Evolutionary conservation across 441 rosid species (phyloP), one percentile per base, ranked within the genome.

Genomic region (Eruca vesicaria): DNA sequence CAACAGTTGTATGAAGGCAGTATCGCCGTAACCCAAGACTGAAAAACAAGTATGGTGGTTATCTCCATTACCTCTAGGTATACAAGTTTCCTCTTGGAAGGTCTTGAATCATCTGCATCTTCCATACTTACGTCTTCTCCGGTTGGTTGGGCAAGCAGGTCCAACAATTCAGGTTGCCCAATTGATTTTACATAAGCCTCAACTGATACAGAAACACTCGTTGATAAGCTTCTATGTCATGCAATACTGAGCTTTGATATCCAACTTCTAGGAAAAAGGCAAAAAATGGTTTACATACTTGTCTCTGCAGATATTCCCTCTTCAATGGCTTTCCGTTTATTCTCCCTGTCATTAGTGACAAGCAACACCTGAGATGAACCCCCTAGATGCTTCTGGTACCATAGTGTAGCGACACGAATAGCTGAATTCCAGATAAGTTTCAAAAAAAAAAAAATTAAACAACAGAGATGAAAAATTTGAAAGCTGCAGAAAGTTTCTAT

Each of bases 361-460:
- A 96, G 99, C 52, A 96, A 72, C 82, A 94, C 90, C 74, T 80
- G 82, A 36, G 88, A 81, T 56, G 85, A 64, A 73, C 52, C 86
- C 29, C 93, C 91, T 56, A 96, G 96, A 92, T 96, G 99, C 82
- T 75, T 87, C 83, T 89, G 95, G 83, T 96, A 96, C 99, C 98
- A 94, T 48, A 74, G 82, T 4, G 96, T 75, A 70, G 99, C 99
- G 57, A 90, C 91, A 48, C 99, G 88, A 78, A 96, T 96, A 28
- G 99, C 99, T 96, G 87, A 73, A 83, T 21, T 16, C 81, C 38
- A 78, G 74, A 14, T 66, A 15, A 52, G 0, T 29, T 5, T n/a
- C n/a, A n/a, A n/a, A n/a, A n/a, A 29, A 5, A 29, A 29, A 29
- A 4, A 29, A 5, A 0, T 29, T 29, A 15, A 66, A 64, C 58